Conservation (phyloP, 2,329 filamentous ascomycete genomes). For the Microdochium trichocladiopsis region DNA sequence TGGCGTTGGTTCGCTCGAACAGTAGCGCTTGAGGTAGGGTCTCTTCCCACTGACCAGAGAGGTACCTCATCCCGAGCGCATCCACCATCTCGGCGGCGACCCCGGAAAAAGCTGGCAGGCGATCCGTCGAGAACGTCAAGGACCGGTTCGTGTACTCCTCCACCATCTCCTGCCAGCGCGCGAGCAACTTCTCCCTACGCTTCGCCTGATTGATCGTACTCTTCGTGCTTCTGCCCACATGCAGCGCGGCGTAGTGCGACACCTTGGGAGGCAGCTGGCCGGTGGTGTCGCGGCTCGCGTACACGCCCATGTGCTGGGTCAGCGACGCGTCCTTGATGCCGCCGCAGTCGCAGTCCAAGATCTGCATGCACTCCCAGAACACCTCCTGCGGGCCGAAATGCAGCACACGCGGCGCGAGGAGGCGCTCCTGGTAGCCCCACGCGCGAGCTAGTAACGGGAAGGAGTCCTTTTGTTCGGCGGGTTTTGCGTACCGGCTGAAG, state of each 20-base stretch:
- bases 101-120: conserved; percentile 5
- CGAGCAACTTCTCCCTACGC: conserved; percentile 10
- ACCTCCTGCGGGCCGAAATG: conserved; percentile 4
- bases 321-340: neutral
- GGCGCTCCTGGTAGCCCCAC: conserved; percentile 6
- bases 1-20: conserved; percentile 1
- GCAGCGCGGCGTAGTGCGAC: neutral
- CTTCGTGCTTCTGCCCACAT: neutral
- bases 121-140: conserved; percentile 2
- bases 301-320: neutral
- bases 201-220: conserved; percentile 3
- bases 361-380: conserved; percentile 3
- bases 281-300: neutral
- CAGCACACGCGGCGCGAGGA: conserved; percentile 2
- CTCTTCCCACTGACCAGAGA: conserved; percentile 6
- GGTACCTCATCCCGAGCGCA: conserved; percentile 1
- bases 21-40: conserved; percentile 3
- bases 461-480: conserved; percentile 2
- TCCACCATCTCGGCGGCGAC: conserved; percentile 4
- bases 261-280: conserved; percentile 1
- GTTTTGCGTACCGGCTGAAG: neutral
- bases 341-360: conserved; percentile 1
- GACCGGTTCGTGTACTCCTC: conserved; percentile 2
- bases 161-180: conserved; percentile 4
- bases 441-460: conserved; percentile 3